Evolutionary conservation across 805 yeast genomes (phyloP).

Genomic region (Pichia manshurica): DNA sequence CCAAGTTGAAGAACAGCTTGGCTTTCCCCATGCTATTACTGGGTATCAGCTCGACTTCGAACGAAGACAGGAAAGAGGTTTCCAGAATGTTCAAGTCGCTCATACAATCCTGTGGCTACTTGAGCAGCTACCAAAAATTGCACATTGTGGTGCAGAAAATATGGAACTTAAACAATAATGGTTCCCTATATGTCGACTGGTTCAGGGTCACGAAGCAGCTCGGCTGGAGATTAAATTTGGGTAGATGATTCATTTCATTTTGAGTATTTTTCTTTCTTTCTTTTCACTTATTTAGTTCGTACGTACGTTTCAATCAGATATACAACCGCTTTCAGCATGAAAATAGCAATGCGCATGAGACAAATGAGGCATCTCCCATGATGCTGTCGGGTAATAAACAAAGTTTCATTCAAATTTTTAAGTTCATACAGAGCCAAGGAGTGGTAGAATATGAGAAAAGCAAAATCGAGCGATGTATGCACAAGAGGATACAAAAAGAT

Average conservation of each 20-base stretch:
- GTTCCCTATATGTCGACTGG: conserved; percentile 36
- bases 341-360: no score
- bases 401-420: no score
- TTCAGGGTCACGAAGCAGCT: conserved; percentile 32
- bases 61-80: conserved; percentile 24
- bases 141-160: conserved; percentile 27
- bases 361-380: no score
- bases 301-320: not conserved
- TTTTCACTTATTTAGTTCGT: not conserved
- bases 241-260: conserved; percentile 13
- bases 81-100: conserved; percentile 23
- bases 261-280: not conserved
- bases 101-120: conserved; percentile 30
- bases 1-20: conserved; percentile 23
- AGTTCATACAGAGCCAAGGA: no score
- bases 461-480: no score
- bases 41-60: conserved; percentile 30
- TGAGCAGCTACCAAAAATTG: conserved; percentile 28
- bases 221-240: conserved; percentile 33
- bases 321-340: no score
- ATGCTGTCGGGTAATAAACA: no score
- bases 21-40: conserved; percentile 36
- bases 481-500: no score
- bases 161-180: conserved; percentile 34
- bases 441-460: no score